Percentiles rank a stretch among this genome's conserved stretches.
Conservation (phyloP, 2,329 filamentous ascomycete genomes). For the Xylaria sp. region DNA sequence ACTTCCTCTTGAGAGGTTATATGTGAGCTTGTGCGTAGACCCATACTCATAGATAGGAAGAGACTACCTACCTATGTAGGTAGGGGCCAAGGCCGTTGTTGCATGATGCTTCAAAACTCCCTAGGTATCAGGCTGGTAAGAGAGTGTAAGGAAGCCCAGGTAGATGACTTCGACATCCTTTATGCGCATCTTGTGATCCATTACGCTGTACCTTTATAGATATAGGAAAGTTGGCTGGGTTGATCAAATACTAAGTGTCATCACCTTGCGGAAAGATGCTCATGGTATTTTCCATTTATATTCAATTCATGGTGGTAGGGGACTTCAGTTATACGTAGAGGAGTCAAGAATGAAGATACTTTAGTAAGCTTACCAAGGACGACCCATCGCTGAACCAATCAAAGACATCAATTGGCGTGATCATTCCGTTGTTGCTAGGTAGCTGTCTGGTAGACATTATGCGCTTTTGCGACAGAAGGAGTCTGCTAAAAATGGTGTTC, state of each 20-base stretch:
- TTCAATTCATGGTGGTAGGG: background rate
- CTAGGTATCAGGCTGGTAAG: slow-evolving; percentile 18
- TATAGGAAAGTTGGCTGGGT: background rate
- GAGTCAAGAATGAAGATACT: background rate
- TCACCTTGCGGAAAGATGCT: background rate
- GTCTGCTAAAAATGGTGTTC: slow-evolving; percentile 35
- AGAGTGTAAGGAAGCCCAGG: background rate
- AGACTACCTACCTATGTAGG: background rate
- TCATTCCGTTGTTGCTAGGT: slow-evolving; percentile 1
- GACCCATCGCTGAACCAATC: slow-evolving; percentile 20
- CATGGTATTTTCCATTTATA: background rate
- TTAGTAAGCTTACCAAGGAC: slow-evolving; percentile 34
- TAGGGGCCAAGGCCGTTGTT: background rate
- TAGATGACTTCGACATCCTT: background rate
- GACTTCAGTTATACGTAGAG: background rate
- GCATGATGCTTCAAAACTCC: slow-evolving; percentile 27
- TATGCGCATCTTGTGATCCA: background rate
- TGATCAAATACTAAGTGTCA: background rate
- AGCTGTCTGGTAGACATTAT: slow-evolving; percentile 3
- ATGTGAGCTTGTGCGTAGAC: background rate
- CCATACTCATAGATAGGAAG: background rate
- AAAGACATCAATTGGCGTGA: slow-evolving; percentile 11
- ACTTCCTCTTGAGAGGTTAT: background rate
- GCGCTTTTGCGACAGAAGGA: slow-evolving; percentile 14
- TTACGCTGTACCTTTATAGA: background rate